Base-by-base conservation (phyloP, 2,329 filamentous ascomycete genomes). In the Setomelanomma holmii region DNA sequence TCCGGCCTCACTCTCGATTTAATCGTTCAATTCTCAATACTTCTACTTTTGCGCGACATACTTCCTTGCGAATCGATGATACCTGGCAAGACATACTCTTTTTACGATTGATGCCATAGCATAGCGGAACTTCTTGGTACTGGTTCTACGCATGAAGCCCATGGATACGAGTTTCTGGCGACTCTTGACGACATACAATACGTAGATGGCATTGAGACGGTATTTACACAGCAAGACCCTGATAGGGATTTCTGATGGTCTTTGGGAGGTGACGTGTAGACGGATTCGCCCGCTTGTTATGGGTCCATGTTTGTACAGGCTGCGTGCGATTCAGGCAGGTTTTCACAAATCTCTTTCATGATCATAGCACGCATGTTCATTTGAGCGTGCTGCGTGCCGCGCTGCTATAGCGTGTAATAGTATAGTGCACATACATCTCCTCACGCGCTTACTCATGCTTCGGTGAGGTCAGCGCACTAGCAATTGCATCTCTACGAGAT, bases 31-130 rank as follows among this genome's bases (percentile, higher is more conserved):
- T 51, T 57, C 33, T 54, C 64, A 54, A 56, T 44, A 53, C 49
- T 54, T 58, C 49, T 61, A 60, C 58, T 63, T 53, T 60, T 61
- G 49, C 50, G 49, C 51, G 49, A 60, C 53, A 58, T 65, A 48
- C 47, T 66, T 63, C 60, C 56, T 64, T 61, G 54, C 60, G 55
- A 63, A 58, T 66, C 61, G 62, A 66, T 65, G 63, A 66, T 65
- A 66, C 68, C 58, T 64, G 62, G 61, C 61, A 67, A 64, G 64
- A 67, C 72, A 74, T 74, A 73, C 68, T 65, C 67, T 55, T 67
- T 60, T 73, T 61, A 69, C 61, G 64, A 70, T 53, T 68, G 61
- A 63, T 64, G 65, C 64, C 57, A 60, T 53, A 72, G 67, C 68
- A 72, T 72, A 69, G 68, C 69, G 67, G 62, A n/a, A 66, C 53